Conservation (phyloP, 2,329 filamentous ascomycete genomes). For the Fusarium equiseti region DNA sequence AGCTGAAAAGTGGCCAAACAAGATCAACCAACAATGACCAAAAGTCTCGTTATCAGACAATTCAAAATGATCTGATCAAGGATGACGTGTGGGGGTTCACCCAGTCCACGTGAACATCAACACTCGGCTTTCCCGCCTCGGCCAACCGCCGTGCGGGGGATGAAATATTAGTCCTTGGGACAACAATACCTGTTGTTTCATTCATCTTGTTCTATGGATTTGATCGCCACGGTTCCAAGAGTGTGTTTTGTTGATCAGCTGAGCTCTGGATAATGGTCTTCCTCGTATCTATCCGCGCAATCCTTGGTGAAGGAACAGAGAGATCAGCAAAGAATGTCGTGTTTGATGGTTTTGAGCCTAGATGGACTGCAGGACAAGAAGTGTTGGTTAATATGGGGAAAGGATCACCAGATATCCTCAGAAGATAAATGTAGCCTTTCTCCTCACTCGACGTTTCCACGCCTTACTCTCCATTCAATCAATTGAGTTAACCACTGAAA, state of each 20-base stretch:
- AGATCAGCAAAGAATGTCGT: conserved; percentile 6
- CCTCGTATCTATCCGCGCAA: not conserved
- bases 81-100: conserved; percentile 15
- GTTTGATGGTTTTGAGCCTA: not conserved
- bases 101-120: conserved; percentile 11
- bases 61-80: conserved; percentile 25
- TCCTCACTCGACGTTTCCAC: fast-evolving
- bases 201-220: not conserved
- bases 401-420: not conserved
- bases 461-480: not conserved
- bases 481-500: not conserved
- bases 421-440: conserved; percentile 7
- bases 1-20: not conserved
- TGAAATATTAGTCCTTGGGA: conserved; percentile 1
- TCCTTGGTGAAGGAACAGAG: not conserved
- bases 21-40: not conserved
- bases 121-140: conserved; percentile 17
- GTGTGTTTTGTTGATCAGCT: conserved; percentile 5
- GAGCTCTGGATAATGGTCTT: not conserved
- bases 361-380: not conserved
- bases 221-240: not conserved
- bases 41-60: conserved; percentile 1
- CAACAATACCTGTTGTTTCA: not conserved
- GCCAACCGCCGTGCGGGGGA: conserved; percentile 5
- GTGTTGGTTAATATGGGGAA: not conserved